Evolutionary conservation across 495 filamentous ascomycete species (phyloP), one percentile per base, ranked within the genome.

Genomic region (Daldinia concentrica): DNA sequence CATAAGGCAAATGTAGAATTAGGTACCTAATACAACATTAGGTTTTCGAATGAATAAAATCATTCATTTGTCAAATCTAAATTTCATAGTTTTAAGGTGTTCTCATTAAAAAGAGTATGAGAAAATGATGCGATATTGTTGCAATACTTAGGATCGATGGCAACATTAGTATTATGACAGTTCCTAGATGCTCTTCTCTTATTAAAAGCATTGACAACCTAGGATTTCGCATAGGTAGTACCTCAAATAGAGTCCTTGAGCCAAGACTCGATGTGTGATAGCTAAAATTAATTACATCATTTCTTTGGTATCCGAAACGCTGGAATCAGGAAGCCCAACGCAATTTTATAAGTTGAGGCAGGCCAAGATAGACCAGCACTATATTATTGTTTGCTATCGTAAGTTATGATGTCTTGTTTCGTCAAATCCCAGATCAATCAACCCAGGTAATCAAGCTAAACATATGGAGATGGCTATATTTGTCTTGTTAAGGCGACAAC

Each of bases 81-180:
- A 7, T 41, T 41, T 41, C 1, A 0, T 41, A 17, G 37, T 19
- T 9, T 22, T 24, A 48, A 11, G 8, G 3, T 1, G 17, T 48
- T 24, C 19, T 22, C 5, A 5, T 48, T 24, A 24, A 24, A 48
- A 48, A 7, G 19, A 1, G 1, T 36, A 36, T 36, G 34, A 3
- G 11, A 14, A 36, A 19, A 48, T 54, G 41, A 58, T 64, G 67
- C 32, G n/a, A 66, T 58, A 34, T 14, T 66, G 64, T 66, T 59
- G 64, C 59, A 41, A 67, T 56, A 29, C 36, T 50, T 59, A 24
- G 12, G 30, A 39, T 45, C 39, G 29, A 72, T 68, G 64, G 30
- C 48, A 67, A 67, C 69, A 72, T 71, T 27, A 12, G 43, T 12
- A 24, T 48, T 48, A 5, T 11, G 3, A 24, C 19, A 24, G 19